phyloP scores from a whole-genome alignment of 768 basidiomycete species.

The Mycena pura region DNA sequence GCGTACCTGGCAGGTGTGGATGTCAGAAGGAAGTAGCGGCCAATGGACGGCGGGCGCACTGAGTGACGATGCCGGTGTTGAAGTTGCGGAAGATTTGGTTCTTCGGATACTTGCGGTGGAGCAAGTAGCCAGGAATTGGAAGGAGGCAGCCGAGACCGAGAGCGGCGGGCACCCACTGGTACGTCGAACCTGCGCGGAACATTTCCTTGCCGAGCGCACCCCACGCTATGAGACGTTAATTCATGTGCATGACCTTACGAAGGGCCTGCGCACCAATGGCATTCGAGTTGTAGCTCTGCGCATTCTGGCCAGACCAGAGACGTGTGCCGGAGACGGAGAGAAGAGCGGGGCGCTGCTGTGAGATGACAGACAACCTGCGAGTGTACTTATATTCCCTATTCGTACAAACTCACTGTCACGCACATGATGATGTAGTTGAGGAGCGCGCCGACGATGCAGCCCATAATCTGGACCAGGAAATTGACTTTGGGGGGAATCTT shows the following conservation, averaged over 20 bases:
- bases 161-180: constrained; percentile 33
- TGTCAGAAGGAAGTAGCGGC: constrained; percentile 10
- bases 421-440: constrained; percentile 34
- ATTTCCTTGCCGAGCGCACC: constrained; percentile 38
- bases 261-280: constrained; percentile 42
- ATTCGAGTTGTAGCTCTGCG: constrained; percentile 38
- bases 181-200: constrained; percentile 35
- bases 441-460: constrained; percentile 44
- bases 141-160: constrained; percentile 38
- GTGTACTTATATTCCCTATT: constrained; percentile 6
- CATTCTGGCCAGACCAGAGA: constrained; percentile 40
- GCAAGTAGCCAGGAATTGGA: constrained; percentile 42
- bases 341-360: constrained; percentile 16
- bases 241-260: constrained; percentile 20
- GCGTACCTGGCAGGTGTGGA: constrained; percentile 31
- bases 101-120: constrained; percentile 38
- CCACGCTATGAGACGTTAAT: constrained; percentile 29
- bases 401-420: constrained; percentile 11
- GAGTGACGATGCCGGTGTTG: constrained; percentile 33
- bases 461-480: constrained; percentile 52
- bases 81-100: constrained; percentile 30
- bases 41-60: constrained; percentile 13
- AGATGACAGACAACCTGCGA: constrained; percentile 18
- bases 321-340: constrained; percentile 37
- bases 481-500: constrained; percentile 57